phyloP scores from a whole-genome alignment of 2,329 filamentous ascomycete species.

The Diaporthe vexans region DNA sequence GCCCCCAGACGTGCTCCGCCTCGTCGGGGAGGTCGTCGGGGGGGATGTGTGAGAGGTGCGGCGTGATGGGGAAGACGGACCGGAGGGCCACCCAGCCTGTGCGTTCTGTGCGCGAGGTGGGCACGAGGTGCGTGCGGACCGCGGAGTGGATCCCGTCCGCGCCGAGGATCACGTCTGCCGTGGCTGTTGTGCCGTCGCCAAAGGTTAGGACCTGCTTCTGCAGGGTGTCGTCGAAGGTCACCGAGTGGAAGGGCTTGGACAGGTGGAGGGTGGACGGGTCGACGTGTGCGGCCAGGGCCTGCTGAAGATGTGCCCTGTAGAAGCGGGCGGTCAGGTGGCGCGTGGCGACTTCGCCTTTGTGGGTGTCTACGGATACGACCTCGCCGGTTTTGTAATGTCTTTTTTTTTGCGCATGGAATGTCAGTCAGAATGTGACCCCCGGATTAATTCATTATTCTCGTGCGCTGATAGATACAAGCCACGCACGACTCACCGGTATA shows the following conservation, averaged over 20 bases:
- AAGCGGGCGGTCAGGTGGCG: constrained; percentile 60
- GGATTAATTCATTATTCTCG: too few relatives aligned
- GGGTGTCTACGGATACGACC: constrained; percentile 58
- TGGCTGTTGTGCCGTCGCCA: constrained; percentile 59
- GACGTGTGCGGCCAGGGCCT: constrained; percentile 61
- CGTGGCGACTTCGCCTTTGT: constrained; percentile 53
- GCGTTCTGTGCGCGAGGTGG: constrained; percentile 55
- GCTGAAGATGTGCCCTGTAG: constrained; percentile 63
- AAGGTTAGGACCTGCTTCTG: constrained; percentile 56
- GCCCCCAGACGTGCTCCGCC: constrained; percentile 60
- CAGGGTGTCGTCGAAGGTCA: constrained; percentile 48
- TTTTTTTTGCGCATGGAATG: neutral
- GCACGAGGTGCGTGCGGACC: constrained; percentile 59
- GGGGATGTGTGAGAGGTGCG: constrained; percentile 55
- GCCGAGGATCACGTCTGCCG: constrained; percentile 64
- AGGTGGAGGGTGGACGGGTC: constrained; percentile 58
- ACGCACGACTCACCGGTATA: constrained; percentile 58
- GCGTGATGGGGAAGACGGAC: constrained; percentile 57
- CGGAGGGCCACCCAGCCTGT: constrained; percentile 61
- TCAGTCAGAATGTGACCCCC: neutral
- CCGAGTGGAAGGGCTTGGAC: constrained; percentile 56
- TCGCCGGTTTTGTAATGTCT: constrained; percentile 61
- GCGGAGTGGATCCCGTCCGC: constrained; percentile 67
- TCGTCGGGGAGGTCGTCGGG: constrained; percentile 53
- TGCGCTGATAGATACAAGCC: too few relatives aligned